A percentile compares a stretch with the other conserved stretches of the same genome.
These are phyloP conservation scores for Calocybe indica DNA, from an alignment of 768 basidiomycete genomes.

Conservation along the genomic window DNA sequence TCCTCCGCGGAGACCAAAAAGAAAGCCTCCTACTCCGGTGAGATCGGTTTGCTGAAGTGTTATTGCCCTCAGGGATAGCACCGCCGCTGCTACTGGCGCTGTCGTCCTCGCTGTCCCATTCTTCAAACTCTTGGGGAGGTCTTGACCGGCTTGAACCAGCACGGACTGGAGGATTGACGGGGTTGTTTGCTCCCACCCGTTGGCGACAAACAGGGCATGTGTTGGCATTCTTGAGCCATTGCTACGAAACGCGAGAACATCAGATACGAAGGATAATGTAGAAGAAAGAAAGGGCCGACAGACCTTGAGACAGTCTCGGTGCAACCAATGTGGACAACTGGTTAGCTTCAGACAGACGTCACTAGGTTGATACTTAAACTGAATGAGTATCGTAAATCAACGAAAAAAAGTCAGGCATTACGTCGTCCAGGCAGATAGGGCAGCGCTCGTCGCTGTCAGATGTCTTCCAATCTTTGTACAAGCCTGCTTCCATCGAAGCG, in stretches of 20 bases:
- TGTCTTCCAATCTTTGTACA: slow-evolving; percentile 65
- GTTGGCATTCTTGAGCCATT: slow-evolving; percentile 74
- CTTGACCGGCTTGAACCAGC: too few species aligned
- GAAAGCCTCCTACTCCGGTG: too few species aligned
- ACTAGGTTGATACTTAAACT: slow-evolving; percentile 51
- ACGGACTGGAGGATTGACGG: too few species aligned
- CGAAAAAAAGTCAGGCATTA: slow-evolving; percentile 27
- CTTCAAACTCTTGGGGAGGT: too few species aligned
- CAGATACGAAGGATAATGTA: background rate
- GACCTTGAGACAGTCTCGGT: slow-evolving; percentile 71
- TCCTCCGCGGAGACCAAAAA: too few species aligned
- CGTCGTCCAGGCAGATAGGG: slow-evolving; percentile 83
- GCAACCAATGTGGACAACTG: slow-evolving; percentile 77
- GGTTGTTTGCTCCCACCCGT: slow-evolving; percentile 27
- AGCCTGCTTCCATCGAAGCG: slow-evolving; percentile 48
- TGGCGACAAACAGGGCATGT: slow-evolving; percentile 82
- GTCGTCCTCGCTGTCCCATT: too few species aligned
- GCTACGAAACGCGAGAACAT: slow-evolving; percentile 30
- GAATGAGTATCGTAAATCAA: slow-evolving; percentile 6
- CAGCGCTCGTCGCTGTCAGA: slow-evolving; percentile 67
- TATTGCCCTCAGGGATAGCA: too few species aligned
- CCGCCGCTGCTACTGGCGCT: too few species aligned
- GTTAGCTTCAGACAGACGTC: slow-evolving; percentile 62
- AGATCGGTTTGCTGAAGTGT: too few species aligned
- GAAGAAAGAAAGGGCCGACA: slow-evolving; percentile 11